Conservation (phyloP, 306 rosid genomes). For the Inga oerstediana region DNA sequence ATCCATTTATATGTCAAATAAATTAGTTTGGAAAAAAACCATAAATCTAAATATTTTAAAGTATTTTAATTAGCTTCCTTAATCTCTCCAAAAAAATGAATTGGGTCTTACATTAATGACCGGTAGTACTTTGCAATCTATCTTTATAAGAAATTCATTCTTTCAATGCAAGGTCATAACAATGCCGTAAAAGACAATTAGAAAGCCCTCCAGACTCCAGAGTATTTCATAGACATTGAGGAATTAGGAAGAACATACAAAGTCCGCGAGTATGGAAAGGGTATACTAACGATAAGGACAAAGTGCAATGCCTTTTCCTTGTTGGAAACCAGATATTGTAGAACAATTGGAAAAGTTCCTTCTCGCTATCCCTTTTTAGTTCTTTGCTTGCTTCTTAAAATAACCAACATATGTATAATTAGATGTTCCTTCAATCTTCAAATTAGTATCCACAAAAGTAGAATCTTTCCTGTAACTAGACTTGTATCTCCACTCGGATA, state of each 20-base stretch:
- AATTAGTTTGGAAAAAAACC: no score
- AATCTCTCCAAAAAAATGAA: no score
- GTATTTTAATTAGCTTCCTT: no score
- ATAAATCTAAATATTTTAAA: no score
- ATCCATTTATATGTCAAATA: no score
- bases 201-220: conserved; percentile 8
- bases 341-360: background rate
- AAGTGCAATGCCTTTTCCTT: conserved; percentile 25
- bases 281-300: conserved; percentile 25
- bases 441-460: conserved; percentile 1
- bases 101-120: no score
- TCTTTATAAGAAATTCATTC: conserved; percentile 21
- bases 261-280: conserved; percentile 11
- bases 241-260: conserved; percentile 5
- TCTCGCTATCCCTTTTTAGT: background rate
- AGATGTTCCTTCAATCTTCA: background rate
- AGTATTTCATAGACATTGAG: background rate
- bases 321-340: background rate
- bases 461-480: conserved; percentile 5
- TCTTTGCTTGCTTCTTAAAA: background rate
- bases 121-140: background rate
- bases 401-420: background rate
- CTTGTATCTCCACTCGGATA: background rate
- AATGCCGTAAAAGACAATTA: conserved; percentile 22
- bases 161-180: conserved; percentile 17